These are phyloP conservation scores for Eurotiales sp. DNA, from an alignment of 2,329 filamentous ascomycete genomes.

Conservation along the genomic window DNA sequence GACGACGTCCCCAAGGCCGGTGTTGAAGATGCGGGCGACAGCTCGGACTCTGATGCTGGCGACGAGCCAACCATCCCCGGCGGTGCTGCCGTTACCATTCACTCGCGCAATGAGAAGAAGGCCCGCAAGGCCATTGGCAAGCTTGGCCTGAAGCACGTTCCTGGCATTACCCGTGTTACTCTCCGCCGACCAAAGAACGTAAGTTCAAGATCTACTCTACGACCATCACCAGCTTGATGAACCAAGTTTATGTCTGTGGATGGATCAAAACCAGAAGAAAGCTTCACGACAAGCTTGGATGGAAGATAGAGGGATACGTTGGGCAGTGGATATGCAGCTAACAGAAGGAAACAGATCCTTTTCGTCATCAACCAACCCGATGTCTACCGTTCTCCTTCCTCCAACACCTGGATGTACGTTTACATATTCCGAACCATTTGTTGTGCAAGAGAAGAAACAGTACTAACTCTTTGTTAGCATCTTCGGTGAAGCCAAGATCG, in stretches of 20 bases:
- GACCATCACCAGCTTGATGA: not conserved
- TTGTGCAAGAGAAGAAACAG: not conserved
- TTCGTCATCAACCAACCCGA: slow-evolving; percentile 99
- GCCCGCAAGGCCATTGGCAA: slow-evolving; percentile 98
- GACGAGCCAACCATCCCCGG: slow-evolving; percentile 68
- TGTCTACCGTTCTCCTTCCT: slow-evolving; percentile 98
- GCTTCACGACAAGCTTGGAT: not conserved
- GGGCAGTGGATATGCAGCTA: slow-evolving; percentile 8
- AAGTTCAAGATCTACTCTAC: slow-evolving; percentile 51
- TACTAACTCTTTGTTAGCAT: slow-evolving; percentile 59
- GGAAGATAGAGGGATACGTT: slow-evolving; percentile 5
- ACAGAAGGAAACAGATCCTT: slow-evolving; percentile 65
- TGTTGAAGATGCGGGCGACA: slow-evolving; percentile 62
- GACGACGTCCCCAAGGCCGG: slow-evolving; percentile 80
- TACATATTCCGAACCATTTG: not conserved
- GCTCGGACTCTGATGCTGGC: slow-evolving; percentile 49
- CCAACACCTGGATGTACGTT: slow-evolving; percentile 99
- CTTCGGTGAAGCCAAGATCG: slow-evolving; percentile 99
- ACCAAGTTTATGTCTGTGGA: not conserved
- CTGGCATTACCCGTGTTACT: slow-evolving; percentile 96
- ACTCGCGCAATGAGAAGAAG: slow-evolving; percentile 99
- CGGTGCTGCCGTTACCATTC: slow-evolving; percentile 83
- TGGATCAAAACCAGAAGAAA: not conserved
- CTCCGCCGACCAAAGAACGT: slow-evolving; percentile 98
- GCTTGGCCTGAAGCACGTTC: slow-evolving; percentile 92